These are phyloP conservation scores for Ceratocystis smalleyi DNA, from an alignment of 2,329 filamentous ascomycete species.

Conservation along the genomic window DNA sequence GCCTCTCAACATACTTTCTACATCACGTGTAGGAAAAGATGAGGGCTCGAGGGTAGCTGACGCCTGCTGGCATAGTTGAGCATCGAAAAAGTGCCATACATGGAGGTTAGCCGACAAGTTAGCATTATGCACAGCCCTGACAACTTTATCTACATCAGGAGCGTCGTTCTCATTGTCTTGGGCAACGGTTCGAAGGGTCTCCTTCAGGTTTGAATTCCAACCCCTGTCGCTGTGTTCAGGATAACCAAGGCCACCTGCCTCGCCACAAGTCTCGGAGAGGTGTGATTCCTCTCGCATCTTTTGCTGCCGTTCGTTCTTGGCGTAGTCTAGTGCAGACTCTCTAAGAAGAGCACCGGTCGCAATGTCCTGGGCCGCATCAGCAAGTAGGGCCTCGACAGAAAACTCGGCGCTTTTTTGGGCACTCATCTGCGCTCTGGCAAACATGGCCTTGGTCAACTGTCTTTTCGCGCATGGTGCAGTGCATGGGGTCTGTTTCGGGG, in stretches of 20 bases:
- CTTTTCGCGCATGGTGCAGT: not conserved
- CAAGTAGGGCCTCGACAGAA: conserved; percentile 1
- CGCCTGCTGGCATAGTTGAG: not conserved
- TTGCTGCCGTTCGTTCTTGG: not conserved
- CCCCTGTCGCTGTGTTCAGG: not conserved
- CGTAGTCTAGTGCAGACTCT: not conserved
- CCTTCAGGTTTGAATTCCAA: conserved; percentile 3
- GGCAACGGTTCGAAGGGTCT: conserved; percentile 4
- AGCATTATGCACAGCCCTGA: conserved; percentile 8
- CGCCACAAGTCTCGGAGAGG: not conserved
- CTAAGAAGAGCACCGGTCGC: not conserved
- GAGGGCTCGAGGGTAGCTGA: not conserved
- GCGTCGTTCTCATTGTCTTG: conserved; percentile 13
- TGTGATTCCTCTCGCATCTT: not conserved
- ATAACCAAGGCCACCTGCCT: not conserved
- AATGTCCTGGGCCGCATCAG: conserved; percentile 8
- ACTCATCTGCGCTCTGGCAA: conserved; percentile 1
- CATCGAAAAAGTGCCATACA: conserved; percentile 11
- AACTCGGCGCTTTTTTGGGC: conserved; percentile 5
- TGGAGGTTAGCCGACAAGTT: not conserved
- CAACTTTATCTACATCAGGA: conserved; percentile 16
- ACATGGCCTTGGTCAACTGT: not conserved
- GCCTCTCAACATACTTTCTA: not conserved
- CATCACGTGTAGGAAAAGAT: not conserved
- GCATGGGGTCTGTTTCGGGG: not conserved